Evolutionary conservation across 495 filamentous ascomycete genomes (phyloP), one percentile per base, ranked within the genome.

Genomic region (Trichoderma parareesei): DNA sequence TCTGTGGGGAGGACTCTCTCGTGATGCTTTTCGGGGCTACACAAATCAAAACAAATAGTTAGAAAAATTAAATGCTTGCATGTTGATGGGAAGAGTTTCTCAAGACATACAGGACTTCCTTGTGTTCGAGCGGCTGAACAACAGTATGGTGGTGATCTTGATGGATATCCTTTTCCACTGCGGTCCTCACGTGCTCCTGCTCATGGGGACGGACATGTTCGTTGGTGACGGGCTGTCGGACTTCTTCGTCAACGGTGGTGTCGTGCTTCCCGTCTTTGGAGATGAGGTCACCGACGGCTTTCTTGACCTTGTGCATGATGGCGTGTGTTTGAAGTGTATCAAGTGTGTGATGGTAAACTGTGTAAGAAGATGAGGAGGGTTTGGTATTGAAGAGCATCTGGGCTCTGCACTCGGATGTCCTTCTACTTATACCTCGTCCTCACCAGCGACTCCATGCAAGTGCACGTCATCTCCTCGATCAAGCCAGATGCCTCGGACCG

Each of bases 111-210:
- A 82, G 69, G 8, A 81, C 69, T 48, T 81, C 74, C 5, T 66
- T 73, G 65, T 81, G 77, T 13, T 78, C 68, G 49, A 86, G 70
- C 16, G 82, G 82, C 71, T 85, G 82, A 3, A 85, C 72, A 1
- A 77, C 77, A 14, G 80, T 82, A 64, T 85, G 83, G 68, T 83
- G 79, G 70, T 86, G 83, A 49, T 84, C 81, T 70, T 85, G 83
- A 66, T 85, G 82, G 40, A 88, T 71, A 69, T 89, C 87, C 49
- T 84, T 81, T 67, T 89, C 81, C 64, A 88, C 72, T 27, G 83
- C 86, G 4, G 82, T 85, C 9, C 70, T 77, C 20, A 81, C 72
- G 42, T 86, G 74, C 65, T 87, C 84, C 63, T 83, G 83, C 49
- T 78, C 71, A 2, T 74, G 78, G 5, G 78, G 78, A 48, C 76